These are phyloP conservation scores for Chaetomium olivaceum DNA, from an alignment of 2,329 filamentous ascomycete species.

Conservation along the genomic window DNA sequence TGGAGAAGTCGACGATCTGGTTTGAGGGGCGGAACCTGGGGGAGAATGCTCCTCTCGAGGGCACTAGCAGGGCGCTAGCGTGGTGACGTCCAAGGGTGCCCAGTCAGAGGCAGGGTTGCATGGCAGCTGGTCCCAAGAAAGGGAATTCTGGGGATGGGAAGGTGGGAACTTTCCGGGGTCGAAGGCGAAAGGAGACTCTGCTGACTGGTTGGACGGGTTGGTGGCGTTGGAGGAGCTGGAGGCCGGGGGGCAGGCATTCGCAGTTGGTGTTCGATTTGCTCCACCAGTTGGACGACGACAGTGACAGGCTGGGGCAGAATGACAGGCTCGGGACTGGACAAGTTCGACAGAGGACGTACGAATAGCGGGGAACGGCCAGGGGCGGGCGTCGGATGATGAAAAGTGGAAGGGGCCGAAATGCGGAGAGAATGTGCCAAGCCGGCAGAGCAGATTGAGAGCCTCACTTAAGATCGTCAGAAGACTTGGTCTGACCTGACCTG, in stretches of 20 bases:
- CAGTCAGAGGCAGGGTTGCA: slow-evolving; percentile 22
- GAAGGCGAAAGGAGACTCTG: not conserved
- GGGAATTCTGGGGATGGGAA: slow-evolving; percentile 17
- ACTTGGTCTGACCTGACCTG: not conserved
- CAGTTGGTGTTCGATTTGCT: not conserved
- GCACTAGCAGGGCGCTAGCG: slow-evolving; percentile 13
- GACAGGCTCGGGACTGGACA: no score
- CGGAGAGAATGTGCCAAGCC: slow-evolving; percentile 1
- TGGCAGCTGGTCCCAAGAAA: slow-evolving; percentile 12
- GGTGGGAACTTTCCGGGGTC: slow-evolving; percentile 12
- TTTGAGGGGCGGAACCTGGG: slow-evolving; percentile 21
- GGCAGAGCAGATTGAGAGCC: slow-evolving; percentile 10
- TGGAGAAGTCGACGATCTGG: slow-evolving; percentile 32
- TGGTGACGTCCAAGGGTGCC: not conserved
- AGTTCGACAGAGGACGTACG: not conserved
- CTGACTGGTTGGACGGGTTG: slow-evolving; percentile 17
- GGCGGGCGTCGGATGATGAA: not conserved
- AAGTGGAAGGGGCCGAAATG: slow-evolving; percentile 11
- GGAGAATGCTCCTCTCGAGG: slow-evolving; percentile 2
- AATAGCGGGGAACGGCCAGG: no score
- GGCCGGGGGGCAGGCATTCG: slow-evolving; percentile 2
- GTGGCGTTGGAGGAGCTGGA: slow-evolving; percentile 19
- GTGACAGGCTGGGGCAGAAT: not conserved
- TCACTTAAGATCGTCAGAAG: not conserved
- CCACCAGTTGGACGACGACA: not conserved